Conservation (phyloP, 2,329 filamentous ascomycete species). For the Aureobasidium sp. region DNA sequence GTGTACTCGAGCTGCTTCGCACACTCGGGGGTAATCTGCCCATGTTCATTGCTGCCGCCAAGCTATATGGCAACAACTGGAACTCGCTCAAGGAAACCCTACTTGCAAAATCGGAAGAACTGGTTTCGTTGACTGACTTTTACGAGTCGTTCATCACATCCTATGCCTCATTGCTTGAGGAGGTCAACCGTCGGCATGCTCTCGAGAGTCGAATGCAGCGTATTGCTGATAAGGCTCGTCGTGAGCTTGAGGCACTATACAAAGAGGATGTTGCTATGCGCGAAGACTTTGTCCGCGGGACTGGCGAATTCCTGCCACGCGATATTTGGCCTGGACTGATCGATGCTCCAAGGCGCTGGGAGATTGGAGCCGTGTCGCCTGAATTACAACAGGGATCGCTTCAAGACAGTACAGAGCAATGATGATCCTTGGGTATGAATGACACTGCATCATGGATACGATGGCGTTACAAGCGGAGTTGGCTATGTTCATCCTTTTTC, state of each 20-base stretch:
- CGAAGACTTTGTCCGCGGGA: constrained; percentile 69
- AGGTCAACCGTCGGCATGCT: constrained; percentile 66
- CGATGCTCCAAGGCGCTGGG: constrained; percentile 26
- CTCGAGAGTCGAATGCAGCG: constrained; percentile 66
- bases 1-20: constrained; percentile 59
- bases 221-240: constrained; percentile 69
- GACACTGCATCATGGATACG: neutral
- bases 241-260: constrained; percentile 66
- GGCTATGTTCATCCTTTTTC: neutral
- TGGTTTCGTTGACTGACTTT: constrained; percentile 68
- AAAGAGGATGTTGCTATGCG: constrained; percentile 59
- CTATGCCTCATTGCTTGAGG: constrained; percentile 76
- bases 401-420: neutral
- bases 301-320: constrained; percentile 77
- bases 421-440: neutral
- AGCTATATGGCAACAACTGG: constrained; percentile 60
- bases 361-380: neutral
- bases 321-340: constrained; percentile 78
- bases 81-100: constrained; percentile 65
- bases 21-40: constrained; percentile 59
- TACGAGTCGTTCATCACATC: constrained; percentile 81
- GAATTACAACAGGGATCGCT: neutral
- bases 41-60: constrained; percentile 55
- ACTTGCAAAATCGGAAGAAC: constrained; percentile 60
- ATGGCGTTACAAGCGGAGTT: neutral